These are phyloP conservation scores for Termitomyces sp. DNA, from an alignment of 768 basidiomycete species.

Conservation along the genomic window DNA sequence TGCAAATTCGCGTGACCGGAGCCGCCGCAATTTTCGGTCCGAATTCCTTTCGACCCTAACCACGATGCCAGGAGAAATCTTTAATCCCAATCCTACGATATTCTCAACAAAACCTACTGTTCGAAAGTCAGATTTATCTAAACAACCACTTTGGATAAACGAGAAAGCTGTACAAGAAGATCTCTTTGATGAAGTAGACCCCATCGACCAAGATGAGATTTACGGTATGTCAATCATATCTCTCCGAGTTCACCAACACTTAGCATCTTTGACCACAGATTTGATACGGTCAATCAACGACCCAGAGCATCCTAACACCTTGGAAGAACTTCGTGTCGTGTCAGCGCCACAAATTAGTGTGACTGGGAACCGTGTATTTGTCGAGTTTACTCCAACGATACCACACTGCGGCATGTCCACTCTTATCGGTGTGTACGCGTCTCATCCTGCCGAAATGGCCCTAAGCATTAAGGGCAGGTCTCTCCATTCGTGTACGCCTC, in stretches of 20 bases:
- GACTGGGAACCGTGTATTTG: conserved; percentile 60
- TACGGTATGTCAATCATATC: conserved; percentile 54
- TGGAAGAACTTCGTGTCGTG: conserved; percentile 95
- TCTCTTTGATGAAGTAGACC: conserved; percentile 55
- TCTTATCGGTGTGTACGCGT: conserved; percentile 68
- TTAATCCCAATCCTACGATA: conserved; percentile 90
- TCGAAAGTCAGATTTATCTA: conserved; percentile 36
- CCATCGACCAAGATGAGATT: conserved; percentile 89
- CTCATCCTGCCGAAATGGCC: not conserved
- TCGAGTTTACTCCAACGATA: conserved; percentile 97
- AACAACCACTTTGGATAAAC: conserved; percentile 62
- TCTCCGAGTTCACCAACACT: not conserved
- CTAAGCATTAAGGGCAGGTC: conserved; percentile 43
- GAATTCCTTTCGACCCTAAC: conserved; percentile 9
- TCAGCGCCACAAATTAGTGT: conserved; percentile 78
- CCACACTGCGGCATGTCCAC: conserved; percentile 99
- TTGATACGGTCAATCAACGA: conserved; percentile 90
- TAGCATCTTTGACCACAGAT: conserved; percentile 42
- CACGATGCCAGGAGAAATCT: conserved; percentile 55
- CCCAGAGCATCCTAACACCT: conserved; percentile 90
- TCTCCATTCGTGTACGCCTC: conserved; percentile 93
- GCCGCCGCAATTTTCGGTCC: conserved; percentile 9
- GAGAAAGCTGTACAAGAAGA: conserved; percentile 40
- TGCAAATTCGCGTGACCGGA: conserved; percentile 23
- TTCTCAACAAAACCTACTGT: conserved; percentile 52